Evolutionary conservation across 345 rosid species (phyloP).

Genomic region (Balakata baccata): DNA sequence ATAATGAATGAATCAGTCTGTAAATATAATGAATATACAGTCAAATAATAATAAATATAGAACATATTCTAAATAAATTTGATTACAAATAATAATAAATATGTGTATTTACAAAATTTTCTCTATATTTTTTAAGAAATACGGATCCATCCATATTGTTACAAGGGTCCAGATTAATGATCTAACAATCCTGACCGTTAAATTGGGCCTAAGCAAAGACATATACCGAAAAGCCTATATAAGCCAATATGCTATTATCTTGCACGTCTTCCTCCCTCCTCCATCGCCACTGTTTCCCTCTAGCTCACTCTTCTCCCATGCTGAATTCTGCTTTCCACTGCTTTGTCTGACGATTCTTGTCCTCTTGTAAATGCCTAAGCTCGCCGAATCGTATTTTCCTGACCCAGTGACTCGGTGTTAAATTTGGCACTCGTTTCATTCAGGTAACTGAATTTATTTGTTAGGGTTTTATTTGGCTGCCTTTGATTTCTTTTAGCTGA

Average conservation of each 20-base stretch:
- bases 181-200: background rate
- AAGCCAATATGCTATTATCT: background rate
- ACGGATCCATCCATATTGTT: no score
- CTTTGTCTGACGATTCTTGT: background rate
- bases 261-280: background rate
- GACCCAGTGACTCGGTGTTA: background rate
- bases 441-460: constrained; percentile 1
- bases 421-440: background rate
- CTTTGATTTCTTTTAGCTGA: background rate
- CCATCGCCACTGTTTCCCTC: background rate
- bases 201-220: background rate
- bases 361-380: background rate
- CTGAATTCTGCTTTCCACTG: background rate
- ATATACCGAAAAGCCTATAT: background rate
- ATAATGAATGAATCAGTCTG: no score
- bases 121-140: no score
- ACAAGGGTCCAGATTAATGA: no score
- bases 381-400: background rate
- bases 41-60: no score
- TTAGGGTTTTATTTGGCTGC: background rate
- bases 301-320: background rate
- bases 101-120: no score
- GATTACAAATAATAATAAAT: no score
- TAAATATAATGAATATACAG: no score
- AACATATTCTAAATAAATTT: no score